These are phyloP conservation scores for Ulota crispa DNA, from an alignment of 225 moss, liverwort and hornwort species.

Conservation along the genomic window DNA sequence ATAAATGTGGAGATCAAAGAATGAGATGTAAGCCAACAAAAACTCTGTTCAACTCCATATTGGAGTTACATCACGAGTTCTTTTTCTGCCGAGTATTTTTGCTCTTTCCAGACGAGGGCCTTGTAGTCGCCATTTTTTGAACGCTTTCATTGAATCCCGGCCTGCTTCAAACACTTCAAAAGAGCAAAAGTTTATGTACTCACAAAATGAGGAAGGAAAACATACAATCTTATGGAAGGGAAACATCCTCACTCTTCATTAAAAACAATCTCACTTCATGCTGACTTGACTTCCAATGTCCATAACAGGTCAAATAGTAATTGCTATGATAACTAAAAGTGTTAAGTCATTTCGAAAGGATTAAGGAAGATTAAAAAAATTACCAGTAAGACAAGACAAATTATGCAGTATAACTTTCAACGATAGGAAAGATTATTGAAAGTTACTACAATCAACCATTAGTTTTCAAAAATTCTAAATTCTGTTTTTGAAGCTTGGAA, in stretches of 20 bases:
- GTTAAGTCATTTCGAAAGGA: not conserved
- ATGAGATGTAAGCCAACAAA: slow-evolving; percentile 11
- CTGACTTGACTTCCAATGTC: not conserved
- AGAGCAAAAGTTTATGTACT: not conserved
- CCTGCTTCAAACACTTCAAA: slow-evolving; percentile 80
- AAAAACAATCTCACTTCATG: not conserved
- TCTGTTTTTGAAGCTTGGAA: not conserved
- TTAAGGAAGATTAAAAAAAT: too few relatives aligned
- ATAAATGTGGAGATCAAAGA: slow-evolving; percentile 22
- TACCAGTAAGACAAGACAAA: not conserved
- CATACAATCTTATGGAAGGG: not conserved
- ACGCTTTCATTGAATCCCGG: slow-evolving; percentile 71
- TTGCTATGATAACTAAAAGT: not conserved
- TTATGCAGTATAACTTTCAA: not conserved
- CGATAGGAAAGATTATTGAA: not conserved
- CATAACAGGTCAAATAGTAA: not conserved
- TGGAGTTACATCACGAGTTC: slow-evolving; percentile 46
- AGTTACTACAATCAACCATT: not conserved
- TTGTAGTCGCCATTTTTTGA: slow-evolving; percentile 83
- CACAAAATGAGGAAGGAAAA: not conserved
- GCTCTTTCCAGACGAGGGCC: slow-evolving; percentile 82
- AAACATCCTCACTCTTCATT: not conserved
- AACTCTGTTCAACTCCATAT: slow-evolving; percentile 44
- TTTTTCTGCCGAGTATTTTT: slow-evolving; percentile 76
- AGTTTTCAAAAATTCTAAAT: not conserved